A percentile compares a stretch with the other conserved stretches of the same genome.
phyloP scores from a whole-genome alignment of 2,329 filamentous ascomycete genomes.

The Ceratocystis albifundus region DNA sequence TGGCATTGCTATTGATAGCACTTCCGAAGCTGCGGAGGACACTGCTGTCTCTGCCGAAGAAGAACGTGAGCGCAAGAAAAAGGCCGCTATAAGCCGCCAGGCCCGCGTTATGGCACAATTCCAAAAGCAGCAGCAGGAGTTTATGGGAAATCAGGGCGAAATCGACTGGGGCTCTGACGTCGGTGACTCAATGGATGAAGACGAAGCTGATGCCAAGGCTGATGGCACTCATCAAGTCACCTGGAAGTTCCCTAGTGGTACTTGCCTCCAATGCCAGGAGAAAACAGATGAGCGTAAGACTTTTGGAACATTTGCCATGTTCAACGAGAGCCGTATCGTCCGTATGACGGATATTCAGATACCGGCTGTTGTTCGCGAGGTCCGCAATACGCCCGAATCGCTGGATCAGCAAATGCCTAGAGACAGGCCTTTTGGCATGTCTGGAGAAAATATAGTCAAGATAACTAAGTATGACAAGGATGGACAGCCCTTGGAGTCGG shows the following conservation, averaged over 20 bases:
- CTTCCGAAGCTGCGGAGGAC: constrained; percentile 52
- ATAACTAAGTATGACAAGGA: constrained; percentile 64
- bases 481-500: constrained; percentile 58
- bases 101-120: constrained; percentile 96
- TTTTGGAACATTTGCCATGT: constrained; percentile 85
- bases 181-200: constrained; percentile 59
- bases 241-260: constrained; percentile 86
- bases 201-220: constrained; percentile 48
- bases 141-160: constrained; percentile 67
- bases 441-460: constrained; percentile 68
- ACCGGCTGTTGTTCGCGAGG: constrained; percentile 73
- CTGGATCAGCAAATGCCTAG: constrained; percentile 76
- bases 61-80: constrained; percentile 75
- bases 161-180: constrained; percentile 76
- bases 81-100: constrained; percentile 77
- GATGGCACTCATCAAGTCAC: constrained; percentile 46
- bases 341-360: constrained; percentile 78
- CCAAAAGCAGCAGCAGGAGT: constrained; percentile 92
- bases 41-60: constrained; percentile 50
- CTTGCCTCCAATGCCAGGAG: constrained; percentile 93
- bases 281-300: constrained; percentile 80
- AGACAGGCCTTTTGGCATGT: constrained; percentile 79
- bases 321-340: constrained; percentile 75
- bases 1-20: constrained; percentile 63
- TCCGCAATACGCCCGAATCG: constrained; percentile 61